phyloP scores from a whole-genome alignment of 345 rosid species.

The Arabidopsis arenosa region DNA sequence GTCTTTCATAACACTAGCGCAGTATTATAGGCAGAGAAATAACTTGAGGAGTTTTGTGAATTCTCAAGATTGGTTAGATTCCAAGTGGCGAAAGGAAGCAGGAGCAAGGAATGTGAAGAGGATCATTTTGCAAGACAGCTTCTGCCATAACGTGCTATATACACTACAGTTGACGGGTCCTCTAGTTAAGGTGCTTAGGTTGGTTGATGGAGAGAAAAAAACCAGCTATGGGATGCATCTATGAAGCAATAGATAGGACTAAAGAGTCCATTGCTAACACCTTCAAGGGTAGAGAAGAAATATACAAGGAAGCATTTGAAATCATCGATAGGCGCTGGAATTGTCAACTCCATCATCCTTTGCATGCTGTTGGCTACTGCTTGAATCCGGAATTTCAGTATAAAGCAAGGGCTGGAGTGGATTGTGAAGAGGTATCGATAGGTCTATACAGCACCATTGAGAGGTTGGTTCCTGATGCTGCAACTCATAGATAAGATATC shows the following conservation, averaged over 20 bases:
- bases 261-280: not conserved
- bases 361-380: not conserved
- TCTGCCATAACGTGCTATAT: not conserved
- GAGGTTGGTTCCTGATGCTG: not conserved
- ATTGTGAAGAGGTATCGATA: not conserved
- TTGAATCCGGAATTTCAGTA: not conserved
- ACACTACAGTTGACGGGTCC: not conserved
- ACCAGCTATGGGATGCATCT: not conserved
- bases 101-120: not conserved
- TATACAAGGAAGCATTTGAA: not conserved
- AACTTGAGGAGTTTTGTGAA: not conserved
- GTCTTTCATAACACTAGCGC: not conserved
- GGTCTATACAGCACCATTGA: not conserved
- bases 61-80: not conserved
- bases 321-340: not conserved
- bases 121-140: not conserved
- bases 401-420: not conserved
- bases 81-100: not conserved
- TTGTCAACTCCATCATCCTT: not conserved
- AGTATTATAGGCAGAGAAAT: not conserved
- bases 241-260: not conserved
- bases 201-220: not conserved
- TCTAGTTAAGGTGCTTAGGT: not conserved
- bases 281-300: not conserved
- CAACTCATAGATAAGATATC: not conserved